phyloP scores from a whole-genome alignment of 352 stramenopile species.

The Phytophthora ramorum region DNA sequence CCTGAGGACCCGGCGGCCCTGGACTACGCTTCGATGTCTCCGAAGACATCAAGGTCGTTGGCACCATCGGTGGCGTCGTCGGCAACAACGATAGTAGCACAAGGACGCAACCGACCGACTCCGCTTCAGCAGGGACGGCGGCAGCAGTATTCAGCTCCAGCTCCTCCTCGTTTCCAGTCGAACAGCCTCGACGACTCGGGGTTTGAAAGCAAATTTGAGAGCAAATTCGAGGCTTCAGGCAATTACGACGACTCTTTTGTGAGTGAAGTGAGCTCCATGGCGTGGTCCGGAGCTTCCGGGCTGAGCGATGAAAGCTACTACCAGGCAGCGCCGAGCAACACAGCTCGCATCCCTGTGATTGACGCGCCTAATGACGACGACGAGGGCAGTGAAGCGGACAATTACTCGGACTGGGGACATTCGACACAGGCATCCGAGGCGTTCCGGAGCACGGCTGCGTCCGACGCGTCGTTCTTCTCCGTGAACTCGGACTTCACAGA shows the following conservation, averaged over 20 bases:
- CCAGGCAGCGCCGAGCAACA: constrained; percentile 30
- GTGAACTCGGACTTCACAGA: constrained; percentile 45
- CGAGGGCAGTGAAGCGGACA: constrained; percentile 30
- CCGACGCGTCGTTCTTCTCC: constrained; percentile 46
- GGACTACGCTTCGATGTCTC: constrained; percentile 38
- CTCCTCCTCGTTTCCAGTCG: constrained; percentile 33
- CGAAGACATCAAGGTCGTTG: constrained; percentile 37
- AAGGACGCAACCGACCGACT: constrained; percentile 40
- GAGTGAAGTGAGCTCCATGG: constrained; percentile 41
- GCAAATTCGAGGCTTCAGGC: constrained; percentile 18
- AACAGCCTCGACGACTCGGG: constrained; percentile 9
- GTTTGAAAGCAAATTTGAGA: constrained; percentile 15
- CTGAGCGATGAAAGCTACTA: constrained; percentile 44
- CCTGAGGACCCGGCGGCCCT: constrained; percentile 12
- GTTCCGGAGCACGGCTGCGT: constrained; percentile 37
- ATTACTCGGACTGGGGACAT: constrained; percentile 36
- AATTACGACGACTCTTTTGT: constrained; percentile 40
- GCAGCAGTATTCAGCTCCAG: constrained; percentile 20
- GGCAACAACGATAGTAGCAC: constrained; percentile 31
- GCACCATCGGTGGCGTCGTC: constrained; percentile 38
- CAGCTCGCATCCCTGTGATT: constrained; percentile 38
- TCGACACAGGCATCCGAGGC: constrained; percentile 34
- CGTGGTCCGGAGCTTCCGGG: constrained; percentile 32
- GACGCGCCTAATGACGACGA: constrained; percentile 35
- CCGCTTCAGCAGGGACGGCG: constrained; percentile 35